phyloP scores from a whole-genome alignment of 345 rosid genomes.

The Cardiospermum halicacabum region DNA sequence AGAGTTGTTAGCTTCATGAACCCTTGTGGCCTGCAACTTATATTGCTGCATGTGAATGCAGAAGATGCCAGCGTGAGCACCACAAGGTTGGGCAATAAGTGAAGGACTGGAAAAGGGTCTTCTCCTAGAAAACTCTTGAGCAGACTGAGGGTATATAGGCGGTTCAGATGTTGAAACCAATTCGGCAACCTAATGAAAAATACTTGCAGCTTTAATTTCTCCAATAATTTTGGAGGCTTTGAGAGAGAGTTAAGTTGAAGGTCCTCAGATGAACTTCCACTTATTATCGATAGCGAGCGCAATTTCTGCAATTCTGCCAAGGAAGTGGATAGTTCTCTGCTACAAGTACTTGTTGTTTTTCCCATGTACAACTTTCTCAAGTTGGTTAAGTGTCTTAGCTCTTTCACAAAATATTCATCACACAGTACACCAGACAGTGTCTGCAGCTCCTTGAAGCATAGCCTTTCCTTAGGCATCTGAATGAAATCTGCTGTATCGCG shows the following conservation, averaged over 20 bases:
- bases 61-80: background rate
- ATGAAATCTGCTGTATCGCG: background rate
- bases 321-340: background rate
- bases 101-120: conserved; percentile 1
- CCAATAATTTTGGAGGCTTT: background rate
- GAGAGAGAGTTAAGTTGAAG: background rate
- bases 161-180: conserved; percentile 1
- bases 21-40: background rate
- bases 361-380: background rate
- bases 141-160: background rate
- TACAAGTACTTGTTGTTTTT: background rate
- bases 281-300: background rate
- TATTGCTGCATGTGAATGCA: background rate
- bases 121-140: background rate
- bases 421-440: background rate
- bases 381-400: conserved; percentile 2
- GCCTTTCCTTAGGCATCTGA: background rate
- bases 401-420: conserved; percentile 2
- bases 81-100: background rate
- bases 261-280: background rate
- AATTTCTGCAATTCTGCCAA: background rate
- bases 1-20: background rate
- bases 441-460: background rate
- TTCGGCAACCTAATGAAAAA: background rate
- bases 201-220: background rate